These are phyloP conservation scores for Lipomyces yamadae DNA, from an alignment of 805 yeast genomes.

Conservation along the genomic window DNA sequence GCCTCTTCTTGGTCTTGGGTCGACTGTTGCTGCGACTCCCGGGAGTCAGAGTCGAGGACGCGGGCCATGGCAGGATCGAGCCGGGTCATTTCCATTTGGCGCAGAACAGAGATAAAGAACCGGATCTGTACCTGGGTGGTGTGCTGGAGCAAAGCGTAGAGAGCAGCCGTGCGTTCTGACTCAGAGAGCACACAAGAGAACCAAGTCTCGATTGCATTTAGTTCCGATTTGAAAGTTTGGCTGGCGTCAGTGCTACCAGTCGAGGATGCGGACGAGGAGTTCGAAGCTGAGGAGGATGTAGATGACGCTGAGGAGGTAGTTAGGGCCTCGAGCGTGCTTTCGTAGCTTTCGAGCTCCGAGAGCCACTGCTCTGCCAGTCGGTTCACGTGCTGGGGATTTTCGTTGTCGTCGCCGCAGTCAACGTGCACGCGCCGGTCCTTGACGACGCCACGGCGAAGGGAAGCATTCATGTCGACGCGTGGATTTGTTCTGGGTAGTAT, in stretches of 20 bases:
- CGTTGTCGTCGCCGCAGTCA: conserved; percentile 8
- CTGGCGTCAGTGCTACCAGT: conserved; percentile 18
- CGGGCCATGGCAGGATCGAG: conserved; percentile 16
- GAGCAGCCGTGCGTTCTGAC: conserved; percentile 49
- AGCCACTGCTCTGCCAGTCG: conserved; percentile 44
- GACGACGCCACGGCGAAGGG: not conserved
- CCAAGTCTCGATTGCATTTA: conserved; percentile 49
- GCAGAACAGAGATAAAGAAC: conserved; percentile 45
- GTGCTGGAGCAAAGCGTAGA: conserved; percentile 47
- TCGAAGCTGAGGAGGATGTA: conserved; percentile 22
- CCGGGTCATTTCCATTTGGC: conserved; percentile 40
- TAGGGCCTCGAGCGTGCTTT: conserved; percentile 44
- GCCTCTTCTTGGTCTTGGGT: conserved; percentile 1
- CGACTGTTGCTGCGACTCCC: conserved; percentile 8
- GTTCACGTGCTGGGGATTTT: conserved; percentile 13
- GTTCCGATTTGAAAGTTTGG: conserved; percentile 44
- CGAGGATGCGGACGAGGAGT: conserved; percentile 41
- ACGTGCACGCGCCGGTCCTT: not conserved
- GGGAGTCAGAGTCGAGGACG: conserved; percentile 3
- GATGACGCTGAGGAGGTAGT: conserved; percentile 38
- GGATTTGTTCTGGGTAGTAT: conserved; percentile 1
- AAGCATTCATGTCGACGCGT: conserved; percentile 11
- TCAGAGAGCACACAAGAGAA: conserved; percentile 46
- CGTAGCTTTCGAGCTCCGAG: conserved; percentile 45
- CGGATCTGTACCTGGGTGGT: conserved; percentile 46